Base-by-base conservation (phyloP, 2,329 filamentous ascomycete species). In the Aspergillus ochraceoroseus region DNA sequence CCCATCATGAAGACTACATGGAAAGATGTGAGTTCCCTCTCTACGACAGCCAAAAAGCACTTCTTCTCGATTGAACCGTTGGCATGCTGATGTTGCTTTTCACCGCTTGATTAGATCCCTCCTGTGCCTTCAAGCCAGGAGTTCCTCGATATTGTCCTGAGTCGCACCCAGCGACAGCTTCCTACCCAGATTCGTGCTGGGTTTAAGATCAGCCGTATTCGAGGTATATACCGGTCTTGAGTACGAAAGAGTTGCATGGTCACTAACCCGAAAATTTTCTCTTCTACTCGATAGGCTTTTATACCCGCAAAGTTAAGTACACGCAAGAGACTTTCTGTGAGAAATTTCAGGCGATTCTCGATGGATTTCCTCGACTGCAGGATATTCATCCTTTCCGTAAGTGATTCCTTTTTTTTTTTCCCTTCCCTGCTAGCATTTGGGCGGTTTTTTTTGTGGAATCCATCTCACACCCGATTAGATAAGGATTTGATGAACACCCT, bases 251-350 rank as follows among this genome's bases (percentile, higher is more conserved):
- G 19, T 29, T 31, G 18, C 7, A 12, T 28, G 8, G 19, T 26
- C 12, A 51, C 62, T 64, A 50, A 65, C 49, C 31, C 44, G 37
- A 56, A 53, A 45, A 43, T 54, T 53, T 46, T 44, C 51, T 32
- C 26, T 19, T 14, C 32, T 32, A 5, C 9, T 22, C 41, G 38
- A 43, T 52, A 82, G 84, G 80, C 34, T 96, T 96, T 72, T 96
- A 96, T 69, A 95, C 90, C 31, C 77, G 92, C 65, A 96, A 96
- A 71, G 89, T 95, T 76, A 96, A 96, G 70, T 98, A 88, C 70
- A 95, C 92, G 4, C 83, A 90, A 62, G 92, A 98, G 71, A 96
- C 90, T 28, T 95, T 95, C 68, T 82, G 82, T 52, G 92, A 98
- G 67, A 96, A 96, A 71, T 81, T 98, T 53, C 80, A 80, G 53